Conservation (phyloP, 2,329 filamentous ascomycete species). For the Xylaria sp. region DNA sequence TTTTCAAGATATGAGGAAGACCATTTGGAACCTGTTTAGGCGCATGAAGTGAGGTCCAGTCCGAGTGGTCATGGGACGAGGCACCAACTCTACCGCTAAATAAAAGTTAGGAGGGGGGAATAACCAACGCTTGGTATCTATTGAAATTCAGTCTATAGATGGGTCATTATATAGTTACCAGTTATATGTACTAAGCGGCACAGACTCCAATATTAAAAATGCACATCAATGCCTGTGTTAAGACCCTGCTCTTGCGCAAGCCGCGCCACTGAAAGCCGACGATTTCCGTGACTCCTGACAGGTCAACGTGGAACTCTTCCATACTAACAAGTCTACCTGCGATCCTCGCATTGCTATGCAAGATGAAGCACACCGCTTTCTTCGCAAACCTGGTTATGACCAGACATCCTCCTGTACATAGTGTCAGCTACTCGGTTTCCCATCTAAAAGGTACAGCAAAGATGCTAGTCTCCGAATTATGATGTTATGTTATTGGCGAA, state of each 20-base stretch:
- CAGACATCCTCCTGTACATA: slow-evolving; percentile 67
- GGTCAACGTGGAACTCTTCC: slow-evolving; percentile 25
- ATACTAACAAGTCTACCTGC: slow-evolving; percentile 34
- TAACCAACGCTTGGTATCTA: neutral
- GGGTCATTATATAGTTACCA: slow-evolving; percentile 27
- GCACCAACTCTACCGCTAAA: too few species aligned
- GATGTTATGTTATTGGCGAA: neutral
- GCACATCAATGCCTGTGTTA: slow-evolving; percentile 21
- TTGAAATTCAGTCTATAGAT: slow-evolving; percentile 28
- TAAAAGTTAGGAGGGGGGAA: too few species aligned
- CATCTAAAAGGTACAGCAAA: neutral
- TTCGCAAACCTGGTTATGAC: slow-evolving; percentile 52
- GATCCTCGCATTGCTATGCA: slow-evolving; percentile 28
- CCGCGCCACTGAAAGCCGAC: slow-evolving; percentile 14
- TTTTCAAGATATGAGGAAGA: too few species aligned
- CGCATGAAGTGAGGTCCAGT: too few species aligned
- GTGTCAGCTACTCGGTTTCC: slow-evolving; percentile 34
- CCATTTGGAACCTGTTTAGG: too few species aligned
- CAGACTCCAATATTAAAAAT: slow-evolving; percentile 20
- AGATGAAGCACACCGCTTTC: slow-evolving; percentile 21
- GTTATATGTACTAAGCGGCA: slow-evolving; percentile 25
- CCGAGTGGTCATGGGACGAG: too few species aligned
- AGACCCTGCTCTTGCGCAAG: slow-evolving; percentile 17
- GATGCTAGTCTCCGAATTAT: neutral
- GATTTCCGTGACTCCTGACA: slow-evolving; percentile 29